Base-by-base conservation (phyloP, 2,329 filamentous ascomycete genomes). In the Phialemoniopsis sp. region DNA sequence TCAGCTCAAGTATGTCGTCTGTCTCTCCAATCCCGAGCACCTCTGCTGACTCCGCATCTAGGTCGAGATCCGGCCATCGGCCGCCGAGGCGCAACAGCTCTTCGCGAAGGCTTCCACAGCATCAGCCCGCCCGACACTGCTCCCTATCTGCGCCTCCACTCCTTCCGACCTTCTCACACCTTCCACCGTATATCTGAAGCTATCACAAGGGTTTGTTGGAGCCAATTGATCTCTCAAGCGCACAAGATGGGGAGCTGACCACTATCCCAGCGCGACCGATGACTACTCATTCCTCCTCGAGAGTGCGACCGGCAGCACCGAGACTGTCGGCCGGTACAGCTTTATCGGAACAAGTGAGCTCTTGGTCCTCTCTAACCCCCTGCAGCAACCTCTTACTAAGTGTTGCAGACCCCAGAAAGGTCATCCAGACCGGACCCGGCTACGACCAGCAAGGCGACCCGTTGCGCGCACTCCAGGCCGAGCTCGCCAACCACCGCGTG, bases 131-230 rank as follows among this genome's bases (percentile, higher is more conserved):
- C 50, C 85, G 4, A 91, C 89, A 54, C 72, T 89, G 39, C 75
- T 91, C 10, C 86, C 87, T 2, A 62, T 93, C 26, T 87, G 82
- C 59, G 80, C 84, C 14, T 87, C 90, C 48, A 89, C 95, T 52
- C 82, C 89, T 6, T 91, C 91, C 52, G 91, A 96, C 63, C 83
- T 97, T 50, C 77, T 97, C 60, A 98, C 91, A 2, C 93, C 93
- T 4, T 91, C 89, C n/a, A 80, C 87, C 46, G 91, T 94, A 51
- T 98, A 97, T 64, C 77, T 98, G 49, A 97, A 96, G 66, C 76
- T 96, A 51, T 84, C 87, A 29, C 86, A 36, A 82, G 31, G 19
- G 38, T 45, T 32, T 29, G 31, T 4, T 12, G 49, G 49, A 46
- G 49, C 43, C 21, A 45, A 29, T 10, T 33, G 28, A 14, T 13